Conservation (phyloP, 176 grass and related monocot species). For the Echinochloa phyllopogon region DNA sequence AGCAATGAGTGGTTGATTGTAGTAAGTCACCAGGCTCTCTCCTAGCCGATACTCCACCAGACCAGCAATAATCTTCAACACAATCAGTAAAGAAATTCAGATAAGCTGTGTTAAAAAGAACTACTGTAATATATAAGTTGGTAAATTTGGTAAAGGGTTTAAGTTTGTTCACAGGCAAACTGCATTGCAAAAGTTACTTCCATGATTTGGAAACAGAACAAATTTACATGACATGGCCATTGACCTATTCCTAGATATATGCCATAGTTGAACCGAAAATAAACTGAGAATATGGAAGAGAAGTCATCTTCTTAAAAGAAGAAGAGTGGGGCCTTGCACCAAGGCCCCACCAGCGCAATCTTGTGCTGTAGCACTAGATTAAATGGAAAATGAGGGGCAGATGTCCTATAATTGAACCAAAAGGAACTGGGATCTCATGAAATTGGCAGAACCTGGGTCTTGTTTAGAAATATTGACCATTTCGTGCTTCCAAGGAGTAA, state of each 20-base stretch:
- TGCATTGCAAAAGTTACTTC: constrained; percentile 12
- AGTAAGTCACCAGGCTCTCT: constrained; percentile 74
- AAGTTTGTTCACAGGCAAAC: background rate
- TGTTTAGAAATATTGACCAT: background rate
- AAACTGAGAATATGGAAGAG: background rate
- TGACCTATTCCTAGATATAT: background rate
- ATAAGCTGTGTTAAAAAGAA: constrained; percentile 11
- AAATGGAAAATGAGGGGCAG: background rate
- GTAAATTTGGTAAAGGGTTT: constrained; percentile 24
- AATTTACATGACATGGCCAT: background rate
- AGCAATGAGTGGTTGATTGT: constrained; percentile 82
- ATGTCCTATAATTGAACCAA: background rate
- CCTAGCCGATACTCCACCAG: constrained; percentile 89
- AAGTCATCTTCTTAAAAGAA: background rate
- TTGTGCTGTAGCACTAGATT: background rate
- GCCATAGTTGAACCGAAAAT: background rate
- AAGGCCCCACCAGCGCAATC: background rate
- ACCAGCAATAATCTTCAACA: constrained; percentile 86
- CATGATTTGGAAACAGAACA: background rate
- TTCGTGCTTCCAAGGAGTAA: background rate
- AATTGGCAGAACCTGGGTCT: constrained; percentile 1
- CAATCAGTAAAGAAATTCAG: constrained; percentile 31
- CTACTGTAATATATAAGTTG: background rate
- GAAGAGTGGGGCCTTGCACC: background rate
- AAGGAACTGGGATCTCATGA: background rate